Evolutionary conservation across 768 basidiomycete species (phyloP).

Genomic region (Mycena venus): DNA sequence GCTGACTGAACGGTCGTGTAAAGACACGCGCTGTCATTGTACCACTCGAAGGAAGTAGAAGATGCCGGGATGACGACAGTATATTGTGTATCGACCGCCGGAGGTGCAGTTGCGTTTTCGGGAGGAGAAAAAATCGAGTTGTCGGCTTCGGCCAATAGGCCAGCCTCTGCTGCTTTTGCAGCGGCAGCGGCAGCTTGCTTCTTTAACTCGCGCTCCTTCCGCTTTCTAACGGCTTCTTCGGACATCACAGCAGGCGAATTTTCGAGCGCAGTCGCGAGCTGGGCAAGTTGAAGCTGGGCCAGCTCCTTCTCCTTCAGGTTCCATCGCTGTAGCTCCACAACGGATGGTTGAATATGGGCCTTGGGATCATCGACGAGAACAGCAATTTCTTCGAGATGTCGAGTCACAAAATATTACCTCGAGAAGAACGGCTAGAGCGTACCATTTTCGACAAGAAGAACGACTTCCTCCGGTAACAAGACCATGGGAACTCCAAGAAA

Average conservation of each 20-base stretch:
- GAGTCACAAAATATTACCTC: constrained; percentile 9
- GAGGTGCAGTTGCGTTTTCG: constrained; percentile 3
- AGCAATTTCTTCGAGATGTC: constrained; percentile 71
- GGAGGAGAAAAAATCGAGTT: constrained; percentile 17
- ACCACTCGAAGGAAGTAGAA: constrained; percentile 80
- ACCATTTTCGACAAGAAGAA: constrained; percentile 89
- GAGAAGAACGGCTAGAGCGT: not conserved
- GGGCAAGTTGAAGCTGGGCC: constrained; percentile 62
- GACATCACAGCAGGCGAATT: constrained; percentile 65
- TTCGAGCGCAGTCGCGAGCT: constrained; percentile 59
- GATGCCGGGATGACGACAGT: constrained; percentile 77
- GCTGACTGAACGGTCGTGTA: constrained; percentile 74
- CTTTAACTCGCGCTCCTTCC: constrained; percentile 75
- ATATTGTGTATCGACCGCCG: constrained; percentile 44
- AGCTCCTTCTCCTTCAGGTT: constrained; percentile 60
- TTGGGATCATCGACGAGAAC: constrained; percentile 79
- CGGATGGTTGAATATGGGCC: constrained; percentile 66
- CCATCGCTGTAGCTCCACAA: constrained; percentile 66
- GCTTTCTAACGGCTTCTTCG: constrained; percentile 77
- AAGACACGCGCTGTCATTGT: constrained; percentile 56
- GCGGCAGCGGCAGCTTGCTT: constrained; percentile 39
- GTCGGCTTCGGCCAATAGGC: constrained; percentile 1
- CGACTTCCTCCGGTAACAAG: constrained; percentile 93
- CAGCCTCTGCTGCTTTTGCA: constrained; percentile 31
- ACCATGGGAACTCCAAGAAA: constrained; percentile 94